Percentiles rank a stretch among this genome's conserved stretches.
phyloP scores from a whole-genome alignment of 306 rosid species.

The Canavalia ensiformis region DNA sequence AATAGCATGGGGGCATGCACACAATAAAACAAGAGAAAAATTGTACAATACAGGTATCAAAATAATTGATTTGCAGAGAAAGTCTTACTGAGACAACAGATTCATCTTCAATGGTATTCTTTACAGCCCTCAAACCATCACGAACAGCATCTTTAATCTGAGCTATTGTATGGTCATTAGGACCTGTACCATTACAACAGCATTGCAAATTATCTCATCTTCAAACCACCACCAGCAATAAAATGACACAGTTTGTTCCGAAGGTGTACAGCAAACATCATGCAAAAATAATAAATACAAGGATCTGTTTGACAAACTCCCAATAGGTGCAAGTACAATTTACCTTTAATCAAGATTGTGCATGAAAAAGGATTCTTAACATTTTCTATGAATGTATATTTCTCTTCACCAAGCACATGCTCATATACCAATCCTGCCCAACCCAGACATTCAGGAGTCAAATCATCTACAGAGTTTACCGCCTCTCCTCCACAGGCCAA shows the following conservation, averaged over 20 bases:
- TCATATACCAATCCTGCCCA: slow-evolving; percentile 99
- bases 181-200: slow-evolving; percentile 69
- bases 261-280: neutral
- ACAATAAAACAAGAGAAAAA: neutral
- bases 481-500: slow-evolving; percentile 99
- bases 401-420: slow-evolving; percentile 97
- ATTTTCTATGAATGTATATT: slow-evolving; percentile 92
- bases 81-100: slow-evolving; percentile 77
- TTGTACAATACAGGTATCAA: slow-evolving; percentile 1
- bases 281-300: slow-evolving; percentile 21
- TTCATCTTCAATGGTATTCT: slow-evolving; percentile 97
- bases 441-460: slow-evolving; percentile 91
- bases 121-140: slow-evolving; percentile 96
- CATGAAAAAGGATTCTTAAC: slow-evolving; percentile 95
- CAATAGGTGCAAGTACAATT: slow-evolving; percentile 13
- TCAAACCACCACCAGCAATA: slow-evolving; percentile 34
- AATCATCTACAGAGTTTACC: slow-evolving; percentile 88
- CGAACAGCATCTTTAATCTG: slow-evolving; percentile 99
- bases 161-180: slow-evolving; percentile 97
- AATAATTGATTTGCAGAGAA: slow-evolving; percentile 7
- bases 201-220: slow-evolving; percentile 41
- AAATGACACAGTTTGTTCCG: slow-evolving; percentile 8
- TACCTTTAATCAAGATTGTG: slow-evolving; percentile 97
- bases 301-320: neutral
- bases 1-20: slow-evolving; percentile 10